Conservation (phyloP, 164 flowering plant genomes). For the Umbilicus rupestris region DNA sequence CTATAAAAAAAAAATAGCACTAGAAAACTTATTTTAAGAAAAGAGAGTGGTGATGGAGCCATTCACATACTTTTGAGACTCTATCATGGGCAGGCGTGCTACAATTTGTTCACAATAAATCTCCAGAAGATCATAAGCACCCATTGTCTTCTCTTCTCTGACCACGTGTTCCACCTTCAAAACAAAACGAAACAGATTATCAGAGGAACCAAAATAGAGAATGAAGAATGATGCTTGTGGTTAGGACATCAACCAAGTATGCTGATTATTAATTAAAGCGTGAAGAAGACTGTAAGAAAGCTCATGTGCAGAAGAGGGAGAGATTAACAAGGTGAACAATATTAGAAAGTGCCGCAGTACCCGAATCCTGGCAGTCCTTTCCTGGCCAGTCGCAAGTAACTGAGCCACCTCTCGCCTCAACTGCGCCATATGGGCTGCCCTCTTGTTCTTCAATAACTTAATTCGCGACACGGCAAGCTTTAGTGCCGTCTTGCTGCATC, state of each 20-base stretch:
- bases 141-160: conserved; percentile 84
- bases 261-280: no score
- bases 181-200: not conserved
- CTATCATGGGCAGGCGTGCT: conserved; percentile 85
- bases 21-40: not conserved
- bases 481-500: conserved; percentile 80
- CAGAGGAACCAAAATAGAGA: not conserved
- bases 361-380: conserved; percentile 74
- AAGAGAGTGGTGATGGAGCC: not conserved
- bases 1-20: no score
- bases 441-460: conserved; percentile 84
- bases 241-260: no score
- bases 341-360: conserved; percentile 19
- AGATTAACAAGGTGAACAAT: no score
- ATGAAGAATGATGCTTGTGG: not conserved
- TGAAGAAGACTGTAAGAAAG: no score
- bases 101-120: conserved; percentile 80
- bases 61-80: conserved; percentile 83
- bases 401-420: conserved; percentile 78
- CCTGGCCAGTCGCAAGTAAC: conserved; percentile 75
- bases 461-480: conserved; percentile 64
- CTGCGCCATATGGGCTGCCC: conserved; percentile 47
- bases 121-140: conserved; percentile 82
- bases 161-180: conserved; percentile 87
- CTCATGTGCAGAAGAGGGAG: no score